Percentiles rank a stretch among this genome's conserved stretches.
phyloP scores from a whole-genome alignment of 495 filamentous ascomycete species.

The Penicillium chermesinum region DNA sequence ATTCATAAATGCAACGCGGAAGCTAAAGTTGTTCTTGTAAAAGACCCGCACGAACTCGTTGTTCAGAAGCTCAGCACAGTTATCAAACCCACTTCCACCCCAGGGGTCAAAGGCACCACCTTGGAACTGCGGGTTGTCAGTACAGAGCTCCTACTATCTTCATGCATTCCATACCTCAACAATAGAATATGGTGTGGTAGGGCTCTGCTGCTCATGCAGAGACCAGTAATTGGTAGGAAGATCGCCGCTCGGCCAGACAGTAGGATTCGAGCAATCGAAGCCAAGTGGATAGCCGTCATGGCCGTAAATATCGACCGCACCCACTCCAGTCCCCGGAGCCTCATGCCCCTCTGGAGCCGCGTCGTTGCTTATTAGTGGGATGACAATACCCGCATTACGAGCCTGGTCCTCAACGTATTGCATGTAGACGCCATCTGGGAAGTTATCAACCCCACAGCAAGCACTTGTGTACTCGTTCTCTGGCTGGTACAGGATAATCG shows the following conservation, averaged over 20 bases:
- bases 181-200: slow-evolving; percentile 62
- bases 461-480: slow-evolving; percentile 68
- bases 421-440: slow-evolving; percentile 61
- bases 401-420: slow-evolving; percentile 63
- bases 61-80: slow-evolving; percentile 59
- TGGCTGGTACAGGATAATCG: slow-evolving; percentile 70
- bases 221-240: slow-evolving; percentile 44
- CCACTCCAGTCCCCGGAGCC: slow-evolving; percentile 58
- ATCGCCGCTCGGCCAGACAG: slow-evolving; percentile 42
- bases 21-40: slow-evolving; percentile 72
- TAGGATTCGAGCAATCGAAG: slow-evolving; percentile 53
- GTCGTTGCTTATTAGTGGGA: slow-evolving; percentile 77
- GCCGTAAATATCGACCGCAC: slow-evolving; percentile 72
- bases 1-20: slow-evolving; percentile 56
- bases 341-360: slow-evolving; percentile 53
- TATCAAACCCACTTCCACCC: slow-evolving; percentile 62
- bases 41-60: slow-evolving; percentile 71
- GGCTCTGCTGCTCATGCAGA: slow-evolving; percentile 53
- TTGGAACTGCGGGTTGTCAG: slow-evolving; percentile 51
- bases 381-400: slow-evolving; percentile 61
- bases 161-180: slow-evolving; percentile 44
- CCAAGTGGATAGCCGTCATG: slow-evolving; percentile 70
- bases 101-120: slow-evolving; percentile 73
- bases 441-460: slow-evolving; percentile 33
- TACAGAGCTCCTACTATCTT: background rate